phyloP scores from a whole-genome alignment of 1,284 basidiomycete genomes.

The Ceratobasidium sp. region DNA sequence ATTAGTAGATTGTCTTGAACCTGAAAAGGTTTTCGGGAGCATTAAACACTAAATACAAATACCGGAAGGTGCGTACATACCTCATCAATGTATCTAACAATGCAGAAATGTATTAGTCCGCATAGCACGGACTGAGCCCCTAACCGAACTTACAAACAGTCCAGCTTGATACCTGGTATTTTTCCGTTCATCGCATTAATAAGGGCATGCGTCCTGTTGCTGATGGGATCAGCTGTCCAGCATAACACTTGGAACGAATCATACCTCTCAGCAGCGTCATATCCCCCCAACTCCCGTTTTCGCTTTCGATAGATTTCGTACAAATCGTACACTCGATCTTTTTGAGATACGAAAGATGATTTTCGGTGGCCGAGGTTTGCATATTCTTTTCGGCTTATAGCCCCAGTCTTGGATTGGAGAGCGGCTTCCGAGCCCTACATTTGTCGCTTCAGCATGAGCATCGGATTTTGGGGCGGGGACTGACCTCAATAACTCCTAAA shows the following conservation, averaged over 20 bases:
- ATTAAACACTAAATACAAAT: no score
- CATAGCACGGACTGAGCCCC: background rate
- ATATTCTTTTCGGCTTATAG: conserved; percentile 59
- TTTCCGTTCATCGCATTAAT: background rate
- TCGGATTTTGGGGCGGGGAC: no score
- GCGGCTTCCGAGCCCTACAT: conserved; percentile 71
- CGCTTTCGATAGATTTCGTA: conserved; percentile 61
- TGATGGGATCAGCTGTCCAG: background rate
- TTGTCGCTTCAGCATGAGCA: no score
- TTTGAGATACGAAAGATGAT: conserved; percentile 60
- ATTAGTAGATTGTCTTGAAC: conserved; percentile 71
- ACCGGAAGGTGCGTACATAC: no score
- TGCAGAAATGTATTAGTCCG: no score
- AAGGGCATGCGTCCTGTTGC: conserved; percentile 38
- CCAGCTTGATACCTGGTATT: conserved; percentile 1
- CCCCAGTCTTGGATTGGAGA: conserved; percentile 50
- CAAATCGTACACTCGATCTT: conserved; percentile 59
- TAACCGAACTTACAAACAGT: conserved; percentile 47
- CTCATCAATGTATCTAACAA: conserved; percentile 79
- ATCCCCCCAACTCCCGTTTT: conserved; percentile 57
- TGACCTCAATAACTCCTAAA: conserved; percentile 55
- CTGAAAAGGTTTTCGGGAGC: background rate
- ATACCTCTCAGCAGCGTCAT: conserved; percentile 70
- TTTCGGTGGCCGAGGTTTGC: conserved; percentile 57
- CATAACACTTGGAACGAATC: conserved; percentile 18